Percentiles rank a stretch among this genome's conserved stretches.
These are phyloP conservation scores for Ceratocystis colombiana DNA, from an alignment of 2,329 filamentous ascomycete species.

Conservation along the genomic window DNA sequence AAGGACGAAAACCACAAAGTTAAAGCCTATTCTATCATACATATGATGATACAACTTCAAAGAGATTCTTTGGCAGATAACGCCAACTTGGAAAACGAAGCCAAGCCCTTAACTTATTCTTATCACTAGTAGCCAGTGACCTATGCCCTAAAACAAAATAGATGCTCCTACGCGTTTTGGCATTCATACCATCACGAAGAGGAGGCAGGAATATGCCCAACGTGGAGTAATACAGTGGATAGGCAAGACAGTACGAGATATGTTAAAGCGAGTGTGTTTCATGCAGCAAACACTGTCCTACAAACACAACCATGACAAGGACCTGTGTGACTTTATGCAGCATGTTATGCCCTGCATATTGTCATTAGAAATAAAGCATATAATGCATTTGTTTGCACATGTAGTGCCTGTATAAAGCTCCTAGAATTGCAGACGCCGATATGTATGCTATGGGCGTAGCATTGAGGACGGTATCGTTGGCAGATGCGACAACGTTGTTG, in stretches of 20 bases:
- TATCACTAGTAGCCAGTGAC: background rate
- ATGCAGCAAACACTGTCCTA: constrained; percentile 23
- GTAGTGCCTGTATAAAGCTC: background rate
- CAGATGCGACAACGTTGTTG: no score
- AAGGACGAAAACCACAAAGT: background rate
- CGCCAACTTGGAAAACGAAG: background rate
- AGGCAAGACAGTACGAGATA: constrained; percentile 15
- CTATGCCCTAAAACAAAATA: background rate
- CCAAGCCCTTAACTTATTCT: background rate
- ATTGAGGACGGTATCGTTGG: no score
- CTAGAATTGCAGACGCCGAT: no score
- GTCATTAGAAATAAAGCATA: background rate
- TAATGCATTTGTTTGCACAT: background rate
- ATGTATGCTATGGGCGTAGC: no score
- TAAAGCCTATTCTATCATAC: no score
- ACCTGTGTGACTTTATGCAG: background rate
- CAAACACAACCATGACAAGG: constrained; percentile 13
- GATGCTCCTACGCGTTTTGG: background rate
- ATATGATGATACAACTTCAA: background rate
- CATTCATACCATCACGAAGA: background rate
- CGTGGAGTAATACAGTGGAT: no score
- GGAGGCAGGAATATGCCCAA: background rate
- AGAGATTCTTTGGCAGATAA: background rate
- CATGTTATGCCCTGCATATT: background rate
- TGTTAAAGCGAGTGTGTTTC: constrained; percentile 17